Evolutionary conservation across 1,284 basidiomycete genomes (phyloP), one percentile per base, ranked within the genome.

Genomic region (Cryptococcus hybrid): DNA sequence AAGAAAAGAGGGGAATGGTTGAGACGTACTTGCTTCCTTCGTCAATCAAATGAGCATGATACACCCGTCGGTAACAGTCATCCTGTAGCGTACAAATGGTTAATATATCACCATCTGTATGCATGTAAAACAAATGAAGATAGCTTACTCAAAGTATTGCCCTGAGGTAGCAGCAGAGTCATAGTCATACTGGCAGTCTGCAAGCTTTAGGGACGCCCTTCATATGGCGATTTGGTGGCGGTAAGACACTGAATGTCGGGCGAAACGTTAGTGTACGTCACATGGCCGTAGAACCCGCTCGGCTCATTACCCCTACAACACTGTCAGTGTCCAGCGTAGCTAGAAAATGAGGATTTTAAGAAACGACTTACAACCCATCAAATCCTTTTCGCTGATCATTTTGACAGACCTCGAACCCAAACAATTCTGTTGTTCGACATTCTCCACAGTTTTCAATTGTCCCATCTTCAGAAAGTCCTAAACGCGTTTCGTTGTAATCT

Each of bases 371-470:
- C 63, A 59, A 37, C 4, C 63, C 63, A 12, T 58, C 39, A 35
- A 55, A 60, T 11, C 55, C 63, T 5, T 58, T 24, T 34, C 55
- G 40, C 15, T 59, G 36, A 5, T 50, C 36, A 15, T 43, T 56
- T 40, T 65, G 56, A 49, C 63, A 65, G 1, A 65, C 59, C 15
- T 65, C 63, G 37, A 65, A 65, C 13, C 58, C 63, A 42, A 60
- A 65, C 38, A 58, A 47, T 44, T 65, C 55, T 44, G 61, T 65
- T 11, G 63, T 59, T 34, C 55, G 43, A 45, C 63, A 65, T 8
- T 60, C 61, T 8, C 63, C 63, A 52, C 63, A 65, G 8, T 42
- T 35, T 44, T 61, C 36, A 11, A 65, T 58, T 2, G 58, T 59
- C 9, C 63, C 61, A 46, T 65, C 56, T 6, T 34, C 47, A 4